phyloP scores from a whole-genome alignment of 1,284 basidiomycete genomes.

The Puccinia triticina region DNA sequence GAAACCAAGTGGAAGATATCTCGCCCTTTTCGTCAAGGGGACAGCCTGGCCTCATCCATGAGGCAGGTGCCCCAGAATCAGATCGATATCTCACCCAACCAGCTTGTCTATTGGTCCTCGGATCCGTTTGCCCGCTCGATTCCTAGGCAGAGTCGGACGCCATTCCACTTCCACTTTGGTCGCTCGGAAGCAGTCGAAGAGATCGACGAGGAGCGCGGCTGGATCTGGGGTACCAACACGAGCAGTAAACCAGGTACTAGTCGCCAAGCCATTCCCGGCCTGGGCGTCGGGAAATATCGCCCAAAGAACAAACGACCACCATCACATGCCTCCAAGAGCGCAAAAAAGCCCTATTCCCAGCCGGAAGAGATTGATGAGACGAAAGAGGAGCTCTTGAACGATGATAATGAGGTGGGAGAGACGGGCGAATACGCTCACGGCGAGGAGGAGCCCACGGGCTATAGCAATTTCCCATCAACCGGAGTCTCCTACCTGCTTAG shows the following conservation, averaged over 20 bases:
- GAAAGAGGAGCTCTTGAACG: slow-evolving; percentile 7
- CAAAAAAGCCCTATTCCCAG: too few species aligned
- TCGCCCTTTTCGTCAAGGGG: not conserved
- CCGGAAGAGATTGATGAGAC: not conserved
- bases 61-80: not conserved
- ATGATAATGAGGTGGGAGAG: not conserved
- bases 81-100: not conserved
- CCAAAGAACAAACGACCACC: not conserved
- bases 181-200: not conserved
- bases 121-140: slow-evolving; percentile 23
- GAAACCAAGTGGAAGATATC: slow-evolving; percentile 21
- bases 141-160: not conserved
- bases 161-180: not conserved
- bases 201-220: slow-evolving; percentile 24
- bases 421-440: not conserved
- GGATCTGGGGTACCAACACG: slow-evolving; percentile 17
- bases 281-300: not conserved
- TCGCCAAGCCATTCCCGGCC: not conserved
- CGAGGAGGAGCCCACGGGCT: not conserved
- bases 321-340: not conserved
- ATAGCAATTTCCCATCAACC: not conserved
- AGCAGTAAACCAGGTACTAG: not conserved
- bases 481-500: slow-evolving; percentile 15
- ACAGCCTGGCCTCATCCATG: not conserved
- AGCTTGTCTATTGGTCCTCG: not conserved